Conservation (phyloP, 108 stramenopile genomes). For the Licmophora abbreviata region DNA sequence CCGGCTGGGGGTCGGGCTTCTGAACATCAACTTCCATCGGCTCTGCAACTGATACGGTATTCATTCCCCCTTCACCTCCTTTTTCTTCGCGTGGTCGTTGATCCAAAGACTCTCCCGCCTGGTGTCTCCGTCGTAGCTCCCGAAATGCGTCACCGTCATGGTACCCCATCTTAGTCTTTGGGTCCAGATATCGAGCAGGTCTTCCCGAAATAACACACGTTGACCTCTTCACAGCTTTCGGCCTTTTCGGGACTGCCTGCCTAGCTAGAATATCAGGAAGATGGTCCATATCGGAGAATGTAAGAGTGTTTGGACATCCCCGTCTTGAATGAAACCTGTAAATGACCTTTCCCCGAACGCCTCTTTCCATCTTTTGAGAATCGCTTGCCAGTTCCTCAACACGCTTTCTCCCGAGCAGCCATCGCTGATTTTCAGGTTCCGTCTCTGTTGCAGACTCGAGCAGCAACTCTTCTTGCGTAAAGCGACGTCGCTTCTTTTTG, state of each 20-base stretch:
- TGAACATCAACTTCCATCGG: too few relatives aligned
- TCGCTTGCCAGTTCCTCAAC: conserved; percentile 17
- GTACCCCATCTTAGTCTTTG: conserved; percentile 54
- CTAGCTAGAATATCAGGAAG: conserved; percentile 63
- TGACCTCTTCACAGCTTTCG: conserved; percentile 2
- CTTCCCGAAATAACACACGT: conserved; percentile 74
- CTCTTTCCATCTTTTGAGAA: conserved; percentile 9
- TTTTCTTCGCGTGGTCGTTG: background rate
- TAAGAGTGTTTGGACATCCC: conserved; percentile 65
- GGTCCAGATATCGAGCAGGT: conserved; percentile 64
- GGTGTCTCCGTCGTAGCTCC: conserved; percentile 56
- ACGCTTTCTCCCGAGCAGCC: conserved; percentile 61
- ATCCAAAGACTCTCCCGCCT: conserved; percentile 44
- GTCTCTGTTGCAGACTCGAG: conserved; percentile 68
- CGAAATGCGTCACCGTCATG: conserved; percentile 58
- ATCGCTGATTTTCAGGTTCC: conserved; percentile 68
- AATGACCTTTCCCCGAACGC: conserved; percentile 19
- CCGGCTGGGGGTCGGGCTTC: too few relatives aligned
- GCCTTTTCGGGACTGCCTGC: conserved; percentile 9
- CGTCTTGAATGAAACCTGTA: conserved; percentile 52
- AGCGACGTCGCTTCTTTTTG: conserved; percentile 26
- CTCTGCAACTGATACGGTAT: too few relatives aligned
- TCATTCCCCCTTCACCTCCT: background rate
- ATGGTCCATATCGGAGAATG: conserved; percentile 79
- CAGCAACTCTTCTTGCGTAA: conserved; percentile 77